Base-by-base conservation (phyloP, 2,329 filamentous ascomycete species). In the Cordyceps tenuipes region DNA sequence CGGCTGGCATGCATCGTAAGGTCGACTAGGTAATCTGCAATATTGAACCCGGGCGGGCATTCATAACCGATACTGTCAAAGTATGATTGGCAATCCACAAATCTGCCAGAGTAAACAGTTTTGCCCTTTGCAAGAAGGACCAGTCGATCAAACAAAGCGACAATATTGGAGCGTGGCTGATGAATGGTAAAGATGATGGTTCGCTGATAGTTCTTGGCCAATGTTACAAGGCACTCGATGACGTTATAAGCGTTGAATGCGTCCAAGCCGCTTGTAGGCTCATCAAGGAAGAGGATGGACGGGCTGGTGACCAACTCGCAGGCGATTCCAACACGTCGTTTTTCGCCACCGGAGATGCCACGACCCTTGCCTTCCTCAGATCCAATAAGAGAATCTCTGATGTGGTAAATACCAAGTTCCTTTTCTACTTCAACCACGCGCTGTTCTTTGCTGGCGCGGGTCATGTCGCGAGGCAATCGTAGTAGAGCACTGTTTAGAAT, bases 181-280 rank as follows among this genome's bases (percentile, higher is more conserved):
- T 99, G 94, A 64, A 99, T 99, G 15, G 94, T 99, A 76, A 99
- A 97, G 63, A 99, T 89, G 59, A 99, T 91, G 0, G 95, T 99
- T 62, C 95, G 84, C 75, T 97, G 95, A 77, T 97, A 99, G 47
- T 86, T 94, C 77, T 96, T 97, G 56, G 95, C 94, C 49, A 99
- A 77, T 1, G 89, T 96, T 44, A 97, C 93, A 10, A 99, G 82
- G 68, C 92, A 97, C 72, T 99, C 94, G 29, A 99, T 86, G 44
- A 99, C 94, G 64, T 99, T 99, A 79, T 94, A 99, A 6, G 95
- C 95, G 70, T 99, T 99, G 79, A 87, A 99, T 1, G 94, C 91
- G 72, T 99, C 94, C 23, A 97, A 80, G 58, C 94, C 94, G 69
- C 93, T 97, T 0, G 94, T 99, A 1, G 94, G 94, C 70, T 99